These are phyloP conservation scores for Canavalia gladiata DNA, from an alignment of 306 rosid genomes.

Conservation along the genomic window DNA sequence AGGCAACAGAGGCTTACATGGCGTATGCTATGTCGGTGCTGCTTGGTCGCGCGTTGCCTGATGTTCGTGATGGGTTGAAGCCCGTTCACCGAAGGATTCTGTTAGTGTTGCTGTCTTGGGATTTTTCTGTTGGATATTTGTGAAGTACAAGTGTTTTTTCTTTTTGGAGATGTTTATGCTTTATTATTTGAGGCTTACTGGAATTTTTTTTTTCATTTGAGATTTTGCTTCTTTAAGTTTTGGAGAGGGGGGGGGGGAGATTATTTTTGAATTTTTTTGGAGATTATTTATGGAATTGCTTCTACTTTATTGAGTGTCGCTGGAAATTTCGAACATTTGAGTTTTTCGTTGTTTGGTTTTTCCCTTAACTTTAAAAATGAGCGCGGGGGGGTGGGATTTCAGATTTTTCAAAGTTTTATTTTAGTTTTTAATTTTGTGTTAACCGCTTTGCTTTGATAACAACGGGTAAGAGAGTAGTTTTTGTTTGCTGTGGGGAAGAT, in stretches of 20 bases:
- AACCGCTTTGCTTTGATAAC: neutral
- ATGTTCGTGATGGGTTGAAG: slow-evolving; percentile 95
- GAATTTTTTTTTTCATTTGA: neutral
- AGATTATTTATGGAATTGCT: neutral
- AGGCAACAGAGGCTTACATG: slow-evolving; percentile 90
- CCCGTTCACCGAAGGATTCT: slow-evolving; percentile 93
- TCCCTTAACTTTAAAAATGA: neutral
- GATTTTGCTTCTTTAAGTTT: neutral
- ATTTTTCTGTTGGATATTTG: neutral
- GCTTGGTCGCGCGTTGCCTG: slow-evolving; percentile 97
- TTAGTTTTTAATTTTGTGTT: neutral
- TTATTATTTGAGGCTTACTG: neutral
- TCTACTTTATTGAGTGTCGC: neutral
- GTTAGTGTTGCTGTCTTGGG: slow-evolving; percentile 57
- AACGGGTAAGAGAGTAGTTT: neutral
- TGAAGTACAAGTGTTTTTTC: neutral
- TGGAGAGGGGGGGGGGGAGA: too few relatives aligned
- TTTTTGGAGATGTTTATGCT: neutral
- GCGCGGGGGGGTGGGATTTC: neutral
- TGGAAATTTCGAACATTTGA: neutral
- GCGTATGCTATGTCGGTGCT: slow-evolving; percentile 94
- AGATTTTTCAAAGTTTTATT: neutral
- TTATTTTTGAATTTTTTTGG: too few relatives aligned
- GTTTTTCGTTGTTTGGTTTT: neutral
- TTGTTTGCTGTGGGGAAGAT: neutral